These are phyloP conservation scores for Parvularia atlantis DNA, from an alignment of 78 protist genomes.

Conservation along the genomic window DNA sequence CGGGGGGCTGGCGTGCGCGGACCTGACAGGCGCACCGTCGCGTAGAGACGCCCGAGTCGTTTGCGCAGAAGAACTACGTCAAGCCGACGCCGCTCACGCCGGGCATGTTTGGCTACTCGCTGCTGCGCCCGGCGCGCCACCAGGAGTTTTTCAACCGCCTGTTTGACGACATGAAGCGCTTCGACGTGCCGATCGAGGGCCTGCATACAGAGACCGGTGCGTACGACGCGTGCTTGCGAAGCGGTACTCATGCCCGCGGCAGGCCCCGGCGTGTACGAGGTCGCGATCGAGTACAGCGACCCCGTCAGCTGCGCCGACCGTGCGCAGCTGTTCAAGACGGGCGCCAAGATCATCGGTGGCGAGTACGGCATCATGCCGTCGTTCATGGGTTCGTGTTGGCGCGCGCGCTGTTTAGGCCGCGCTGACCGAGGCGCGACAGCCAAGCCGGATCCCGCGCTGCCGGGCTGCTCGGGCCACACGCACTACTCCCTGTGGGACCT, in stretches of 20 bases:
- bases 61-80: too few species aligned
- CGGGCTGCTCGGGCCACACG: constrained; percentile 52
- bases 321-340: constrained; percentile 37
- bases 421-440: too few species aligned
- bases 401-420: too few species aligned
- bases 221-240: too few species aligned
- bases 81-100: constrained; percentile 26
- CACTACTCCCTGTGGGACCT: constrained; percentile 31
- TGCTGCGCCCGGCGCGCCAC: constrained; percentile 20
- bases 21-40: too few species aligned
- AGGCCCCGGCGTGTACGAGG: constrained; percentile 56
- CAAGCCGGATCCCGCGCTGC: constrained; percentile 26
- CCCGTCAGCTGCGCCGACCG: constrained; percentile 42
- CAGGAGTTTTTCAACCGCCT: constrained; percentile 10
- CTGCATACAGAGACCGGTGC: constrained; percentile 54
- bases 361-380: too few species aligned
- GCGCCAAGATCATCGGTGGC: constrained; percentile 34
- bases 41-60: too few species aligned
- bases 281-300: constrained; percentile 29
- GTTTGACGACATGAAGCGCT: constrained; percentile 6
- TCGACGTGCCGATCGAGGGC: constrained; percentile 47
- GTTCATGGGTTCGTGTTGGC: too few species aligned
- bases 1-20: too few species aligned
- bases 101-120: constrained; percentile 52
- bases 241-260: too few species aligned